Percentiles rank a stretch among this genome's conserved stretches.
These are phyloP conservation scores for Ophiocordyceps australis DNA, from an alignment of 2,329 filamentous ascomycete species.

Conservation along the genomic window DNA sequence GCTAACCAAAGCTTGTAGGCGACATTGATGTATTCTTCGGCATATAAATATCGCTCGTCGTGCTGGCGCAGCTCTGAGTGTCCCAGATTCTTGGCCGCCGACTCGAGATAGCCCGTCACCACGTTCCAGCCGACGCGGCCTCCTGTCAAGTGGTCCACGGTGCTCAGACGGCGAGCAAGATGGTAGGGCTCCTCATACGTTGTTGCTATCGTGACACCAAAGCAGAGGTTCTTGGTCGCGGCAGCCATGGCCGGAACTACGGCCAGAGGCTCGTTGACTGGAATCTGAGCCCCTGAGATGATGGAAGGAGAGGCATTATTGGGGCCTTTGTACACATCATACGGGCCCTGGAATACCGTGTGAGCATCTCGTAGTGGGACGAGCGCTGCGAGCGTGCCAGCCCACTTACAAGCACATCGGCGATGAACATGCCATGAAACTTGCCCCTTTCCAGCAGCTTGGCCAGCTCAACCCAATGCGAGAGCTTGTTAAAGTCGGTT, in stretches of 20 bases:
- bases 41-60: conserved; percentile 36
- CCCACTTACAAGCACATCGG: conserved; percentile 28
- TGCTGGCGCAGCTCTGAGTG: conserved; percentile 30
- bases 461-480: conserved; percentile 42
- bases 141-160: conserved; percentile 46
- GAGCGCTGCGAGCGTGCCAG: too few species aligned
- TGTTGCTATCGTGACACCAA: conserved; percentile 49
- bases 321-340: conserved; percentile 51
- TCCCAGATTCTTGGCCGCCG: conserved; percentile 44
- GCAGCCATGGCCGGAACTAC: conserved; percentile 50
- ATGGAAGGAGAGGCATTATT: conserved; percentile 32
- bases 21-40: conserved; percentile 38
- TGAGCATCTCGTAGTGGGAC: not conserved
- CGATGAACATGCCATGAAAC: conserved; percentile 18
- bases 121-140: conserved; percentile 35
- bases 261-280: conserved; percentile 47
- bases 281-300: conserved; percentile 47
- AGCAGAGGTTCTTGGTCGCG: conserved; percentile 46
- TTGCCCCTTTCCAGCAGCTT: conserved; percentile 29
- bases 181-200: conserved; percentile 55
- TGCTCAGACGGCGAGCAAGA: conserved; percentile 44
- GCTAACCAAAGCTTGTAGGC: conserved; percentile 42
- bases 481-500: conserved; percentile 37
- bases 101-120: conserved; percentile 51
- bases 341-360: conserved; percentile 25